Evolutionary conservation across 1,139 yeast genomes (phyloP), one percentile per base, ranked within the genome.

Genomic region (Williopsis jadinii): DNA sequence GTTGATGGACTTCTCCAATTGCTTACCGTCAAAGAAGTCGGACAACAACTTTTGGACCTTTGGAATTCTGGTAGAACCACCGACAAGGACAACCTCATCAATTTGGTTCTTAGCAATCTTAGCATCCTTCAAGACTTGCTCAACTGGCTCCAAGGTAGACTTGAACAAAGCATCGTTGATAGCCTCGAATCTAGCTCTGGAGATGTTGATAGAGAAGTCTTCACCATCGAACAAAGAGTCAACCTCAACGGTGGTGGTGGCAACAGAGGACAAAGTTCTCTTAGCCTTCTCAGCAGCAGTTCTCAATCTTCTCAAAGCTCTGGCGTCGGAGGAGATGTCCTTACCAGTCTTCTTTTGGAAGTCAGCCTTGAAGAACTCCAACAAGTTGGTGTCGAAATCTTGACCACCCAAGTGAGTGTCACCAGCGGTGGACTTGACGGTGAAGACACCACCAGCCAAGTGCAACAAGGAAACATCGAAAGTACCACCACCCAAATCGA

Each of bases 381-480:
- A 84, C 66, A 90, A 80, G 80, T 88, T 85, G 81, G 90, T 82
- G 73, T 88, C 97, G 74, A 90, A 90, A 78, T 90, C 97, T 79
- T 90, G 95, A 84, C 97, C 97, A 83, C 98, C 97, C 78, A 90
- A 84, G 75, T 90, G 98, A 64, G 98, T 92, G 77, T 92, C 97
- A 87, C 98, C 98, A 68, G 97, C 96, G 63, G 98, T 92, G 63
- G 98, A 94, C 82, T 90, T 90, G 67, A 92, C 98, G 66, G 95
- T 90, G 84, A 90, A 92, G 64, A 92, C 94, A 81, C 98, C 98
- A 71, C 94, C 97, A 68, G 94, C 95, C 68, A 92, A 87, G 77
- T 87, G 85, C 70, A 90, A 77, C 62, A 90, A 78, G 48, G 98
- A 92, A 56, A 90, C 95, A 85, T 88, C 97, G 75, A 88, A 88